Percentiles rank a stretch among this genome's conserved stretches.
phyloP scores from a whole-genome alignment of 345 rosid species.

The Syzygium jambos region DNA sequence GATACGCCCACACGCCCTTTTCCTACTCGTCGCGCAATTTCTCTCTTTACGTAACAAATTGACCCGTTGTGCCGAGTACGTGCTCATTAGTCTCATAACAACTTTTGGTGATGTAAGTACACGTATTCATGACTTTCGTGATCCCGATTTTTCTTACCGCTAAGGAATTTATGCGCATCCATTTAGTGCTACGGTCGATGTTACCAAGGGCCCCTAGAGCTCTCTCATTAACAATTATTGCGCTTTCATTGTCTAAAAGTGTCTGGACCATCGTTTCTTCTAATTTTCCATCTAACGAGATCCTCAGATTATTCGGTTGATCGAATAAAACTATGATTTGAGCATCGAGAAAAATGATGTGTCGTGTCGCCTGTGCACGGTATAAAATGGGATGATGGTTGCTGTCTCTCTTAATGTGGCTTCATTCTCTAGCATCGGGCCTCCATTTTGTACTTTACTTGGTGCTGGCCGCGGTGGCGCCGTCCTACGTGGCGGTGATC shows the following conservation, averaged over 20 bases:
- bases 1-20: background rate
- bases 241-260: background rate
- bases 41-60: background rate
- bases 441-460: no score
- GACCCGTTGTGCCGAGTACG: background rate
- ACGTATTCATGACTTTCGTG: background rate
- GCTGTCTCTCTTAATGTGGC: no score
- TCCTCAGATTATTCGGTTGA: background rate
- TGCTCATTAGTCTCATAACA: background rate
- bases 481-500: constrained; percentile 82
- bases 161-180: background rate
- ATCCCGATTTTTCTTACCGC: background rate
- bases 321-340: background rate
- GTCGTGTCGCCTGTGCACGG: no score
- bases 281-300: background rate
- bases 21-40: background rate
- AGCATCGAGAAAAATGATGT: background rate
- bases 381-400: no score
- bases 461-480: constrained; percentile 58
- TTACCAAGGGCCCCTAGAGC: background rate
- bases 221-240: background rate
- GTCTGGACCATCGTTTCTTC: background rate
- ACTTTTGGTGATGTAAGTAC: background rate
- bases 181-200: background rate
- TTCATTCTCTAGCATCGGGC: no score